A percentile compares a stretch with the other conserved stretches of the same genome.
Evolutionary conservation across 768 basidiomycete species (phyloP).

Genomic region (Pholiota conissans): DNA sequence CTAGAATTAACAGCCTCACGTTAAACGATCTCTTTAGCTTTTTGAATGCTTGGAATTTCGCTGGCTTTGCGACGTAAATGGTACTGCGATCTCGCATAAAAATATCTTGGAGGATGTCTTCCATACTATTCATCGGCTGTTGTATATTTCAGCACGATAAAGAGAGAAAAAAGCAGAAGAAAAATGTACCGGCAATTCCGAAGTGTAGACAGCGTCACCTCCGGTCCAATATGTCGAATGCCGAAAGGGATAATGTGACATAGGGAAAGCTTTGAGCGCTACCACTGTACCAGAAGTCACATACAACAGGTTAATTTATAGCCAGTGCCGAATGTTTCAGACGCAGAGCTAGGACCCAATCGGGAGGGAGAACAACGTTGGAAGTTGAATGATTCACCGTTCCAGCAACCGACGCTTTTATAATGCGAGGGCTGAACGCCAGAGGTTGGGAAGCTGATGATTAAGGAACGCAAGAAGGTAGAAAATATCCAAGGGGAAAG

Average conservation of each 20-base stretch:
- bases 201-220: constrained; percentile 22
- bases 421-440: neutral
- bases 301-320: neutral
- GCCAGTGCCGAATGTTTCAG: neutral
- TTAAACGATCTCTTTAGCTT: constrained; percentile 13
- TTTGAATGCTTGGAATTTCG: constrained; percentile 10
- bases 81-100: constrained; percentile 26
- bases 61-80: constrained; percentile 7
- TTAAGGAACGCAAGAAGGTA: neutral
- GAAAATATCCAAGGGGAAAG: neutral
- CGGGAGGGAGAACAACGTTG: neutral
- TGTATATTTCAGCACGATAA: neutral
- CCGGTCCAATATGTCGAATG: constrained; percentile 33
- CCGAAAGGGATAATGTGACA: constrained; percentile 27
- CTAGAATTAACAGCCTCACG: constrained; percentile 11
- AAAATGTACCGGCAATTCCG: constrained; percentile 27
- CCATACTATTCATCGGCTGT: constrained; percentile 33
- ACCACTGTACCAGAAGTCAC: too few species aligned
- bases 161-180: neutral
- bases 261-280: neutral
- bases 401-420: too few species aligned
- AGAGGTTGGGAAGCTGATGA: neutral
- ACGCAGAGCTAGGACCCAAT: too few species aligned
- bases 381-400: constrained; percentile 3
- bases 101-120: constrained; percentile 32